Conservation (phyloP, 2,329 filamentous ascomycete species). For the Talaromyces sp. region DNA sequence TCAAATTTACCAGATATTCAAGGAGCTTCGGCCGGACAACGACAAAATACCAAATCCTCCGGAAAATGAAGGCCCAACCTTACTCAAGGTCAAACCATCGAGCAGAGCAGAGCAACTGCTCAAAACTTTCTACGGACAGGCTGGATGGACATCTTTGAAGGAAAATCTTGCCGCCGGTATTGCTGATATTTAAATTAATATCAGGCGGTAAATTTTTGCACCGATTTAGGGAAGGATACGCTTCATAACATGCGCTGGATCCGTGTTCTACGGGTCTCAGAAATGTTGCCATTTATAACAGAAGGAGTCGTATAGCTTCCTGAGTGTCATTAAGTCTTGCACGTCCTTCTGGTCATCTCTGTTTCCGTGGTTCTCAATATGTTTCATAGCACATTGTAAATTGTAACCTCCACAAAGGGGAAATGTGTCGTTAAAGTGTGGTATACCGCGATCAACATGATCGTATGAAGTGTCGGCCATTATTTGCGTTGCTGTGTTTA, state of each 20-base stretch:
- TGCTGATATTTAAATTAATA: background rate
- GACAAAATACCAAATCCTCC: background rate
- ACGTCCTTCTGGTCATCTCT: background rate
- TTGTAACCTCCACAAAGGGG: constrained; percentile 3
- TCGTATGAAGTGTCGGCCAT: constrained; percentile 3
- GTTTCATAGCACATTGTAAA: background rate
- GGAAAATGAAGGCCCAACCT: constrained; percentile 22
- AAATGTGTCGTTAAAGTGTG: background rate
- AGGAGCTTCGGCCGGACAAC: background rate
- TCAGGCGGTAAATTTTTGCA: background rate
- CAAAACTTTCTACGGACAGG: background rate
- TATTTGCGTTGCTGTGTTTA: background rate
- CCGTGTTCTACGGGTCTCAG: background rate
- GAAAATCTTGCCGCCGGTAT: background rate
- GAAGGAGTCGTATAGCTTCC: background rate
- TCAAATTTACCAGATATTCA: background rate
- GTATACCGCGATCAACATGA: constrained; percentile 1
- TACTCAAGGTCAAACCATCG: background rate
- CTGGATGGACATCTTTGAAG: background rate
- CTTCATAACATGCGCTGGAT: background rate
- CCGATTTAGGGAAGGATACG: background rate
- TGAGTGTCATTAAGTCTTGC: background rate
- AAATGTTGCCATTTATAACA: background rate
- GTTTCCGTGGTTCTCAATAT: background rate
- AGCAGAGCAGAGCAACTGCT: background rate